phyloP scores from a whole-genome alignment of 1,284 basidiomycete species.

The Microbotryum saponariae region DNA sequence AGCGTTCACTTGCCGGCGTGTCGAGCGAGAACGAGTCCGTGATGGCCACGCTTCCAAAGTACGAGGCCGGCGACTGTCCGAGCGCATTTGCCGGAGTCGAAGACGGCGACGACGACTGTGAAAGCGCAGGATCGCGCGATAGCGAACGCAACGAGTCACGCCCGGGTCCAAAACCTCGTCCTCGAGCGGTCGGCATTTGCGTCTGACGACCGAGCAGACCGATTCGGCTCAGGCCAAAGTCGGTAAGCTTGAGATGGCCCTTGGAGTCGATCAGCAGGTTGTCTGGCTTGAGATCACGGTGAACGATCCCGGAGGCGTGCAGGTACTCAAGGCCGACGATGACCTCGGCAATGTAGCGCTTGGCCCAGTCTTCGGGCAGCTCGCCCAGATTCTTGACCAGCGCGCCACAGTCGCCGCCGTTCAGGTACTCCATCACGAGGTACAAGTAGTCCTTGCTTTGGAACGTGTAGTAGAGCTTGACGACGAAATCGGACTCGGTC shows the following conservation, averaged over 20 bases:
- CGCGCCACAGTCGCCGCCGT: slow-evolving; percentile 94
- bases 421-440: slow-evolving; percentile 50
- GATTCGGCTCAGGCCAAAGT: slow-evolving; percentile 94
- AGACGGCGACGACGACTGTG: slow-evolving; percentile 23
- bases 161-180: no score
- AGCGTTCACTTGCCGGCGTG: slow-evolving; percentile 51
- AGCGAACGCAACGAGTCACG: slow-evolving; percentile 7
- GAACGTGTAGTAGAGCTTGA: slow-evolving; percentile 47
- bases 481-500: slow-evolving; percentile 87
- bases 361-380: slow-evolving; percentile 92
- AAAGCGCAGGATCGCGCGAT: slow-evolving; percentile 19
- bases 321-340: slow-evolving; percentile 90
- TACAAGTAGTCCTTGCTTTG: slow-evolving; percentile 45
- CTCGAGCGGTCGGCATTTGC: slow-evolving; percentile 39
- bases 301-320: slow-evolving; percentile 82
- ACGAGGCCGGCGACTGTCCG: slow-evolving; percentile 22
- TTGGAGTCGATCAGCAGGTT: slow-evolving; percentile 93
- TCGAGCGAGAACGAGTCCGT: slow-evolving; percentile 33
- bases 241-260: slow-evolving; percentile 93
- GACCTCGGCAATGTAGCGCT: slow-evolving; percentile 92
- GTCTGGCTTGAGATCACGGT: slow-evolving; percentile 94
- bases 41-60: slow-evolving; percentile 32
- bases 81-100: slow-evolving; percentile 21
- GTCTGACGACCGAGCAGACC: slow-evolving; percentile 95
- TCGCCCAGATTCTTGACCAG: slow-evolving; percentile 92